These are phyloP conservation scores for Barnettozyma sp. DNA, from an alignment of 805 yeast genomes.

Conservation along the genomic window DNA sequence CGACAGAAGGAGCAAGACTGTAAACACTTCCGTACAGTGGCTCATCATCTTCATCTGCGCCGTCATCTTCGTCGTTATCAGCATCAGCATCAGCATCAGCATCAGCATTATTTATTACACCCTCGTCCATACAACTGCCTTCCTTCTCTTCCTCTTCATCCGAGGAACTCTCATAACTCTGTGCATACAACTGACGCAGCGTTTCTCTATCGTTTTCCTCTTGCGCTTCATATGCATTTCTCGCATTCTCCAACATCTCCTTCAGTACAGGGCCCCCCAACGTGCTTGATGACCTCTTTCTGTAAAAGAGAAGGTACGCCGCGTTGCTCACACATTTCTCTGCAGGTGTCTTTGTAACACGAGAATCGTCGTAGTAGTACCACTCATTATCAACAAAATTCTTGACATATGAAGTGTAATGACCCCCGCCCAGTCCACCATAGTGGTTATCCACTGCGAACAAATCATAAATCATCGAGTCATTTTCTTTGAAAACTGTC, in stretches of 20 bases:
- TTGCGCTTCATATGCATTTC: constrained; percentile 26
- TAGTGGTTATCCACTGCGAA: constrained; percentile 92
- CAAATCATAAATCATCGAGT: constrained; percentile 67
- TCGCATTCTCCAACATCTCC: constrained; percentile 36
- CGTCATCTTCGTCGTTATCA: constrained; percentile 9
- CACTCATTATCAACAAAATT: constrained; percentile 71
- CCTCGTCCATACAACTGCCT: no score
- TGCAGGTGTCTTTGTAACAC: constrained; percentile 58
- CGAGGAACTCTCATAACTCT: constrained; percentile 20
- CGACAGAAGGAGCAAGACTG: constrained; percentile 5
- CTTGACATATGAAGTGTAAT: constrained; percentile 85
- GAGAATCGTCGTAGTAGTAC: constrained; percentile 87
- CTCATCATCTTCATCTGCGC: constrained; percentile 4
- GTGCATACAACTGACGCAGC: constrained; percentile 24
- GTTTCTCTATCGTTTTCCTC: constrained; percentile 19
- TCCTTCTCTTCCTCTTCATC: constrained; percentile 19
- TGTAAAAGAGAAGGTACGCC: constrained; percentile 82
- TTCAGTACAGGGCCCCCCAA: constrained; percentile 45
- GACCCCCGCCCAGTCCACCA: constrained; percentile 97
- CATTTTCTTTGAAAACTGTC: constrained; percentile 23
- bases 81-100: no score
- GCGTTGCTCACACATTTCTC: constrained; percentile 60
- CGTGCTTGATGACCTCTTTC: constrained; percentile 37
- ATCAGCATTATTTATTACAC: no score
- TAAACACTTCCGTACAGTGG: no score